phyloP scores from a whole-genome alignment of 768 basidiomycete species.

The Phylloporus arenicola region DNA sequence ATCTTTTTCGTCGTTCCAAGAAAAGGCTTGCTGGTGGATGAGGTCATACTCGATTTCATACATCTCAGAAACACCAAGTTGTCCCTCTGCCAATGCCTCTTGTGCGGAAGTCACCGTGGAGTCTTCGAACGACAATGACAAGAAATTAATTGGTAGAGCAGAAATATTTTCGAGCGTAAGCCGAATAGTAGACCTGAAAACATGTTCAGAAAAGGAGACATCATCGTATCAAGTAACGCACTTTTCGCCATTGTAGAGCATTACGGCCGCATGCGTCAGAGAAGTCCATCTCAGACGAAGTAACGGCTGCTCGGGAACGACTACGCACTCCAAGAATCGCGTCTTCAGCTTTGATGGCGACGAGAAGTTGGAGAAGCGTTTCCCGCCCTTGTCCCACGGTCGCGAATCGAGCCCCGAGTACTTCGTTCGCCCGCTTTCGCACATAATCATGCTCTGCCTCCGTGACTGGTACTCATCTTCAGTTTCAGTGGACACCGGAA shows the following conservation, averaged over 20 bases:
- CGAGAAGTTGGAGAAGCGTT: slow-evolving; percentile 32
- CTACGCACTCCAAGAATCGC: slow-evolving; percentile 72
- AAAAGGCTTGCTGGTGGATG: slow-evolving; percentile 72
- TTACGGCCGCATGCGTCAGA: slow-evolving; percentile 88
- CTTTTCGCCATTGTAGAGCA: slow-evolving; percentile 95
- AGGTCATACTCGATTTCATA: slow-evolving; percentile 89
- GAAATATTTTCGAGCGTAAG: slow-evolving; percentile 91
- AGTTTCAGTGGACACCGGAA: slow-evolving; percentile 67
- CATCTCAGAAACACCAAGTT: slow-evolving; percentile 74
- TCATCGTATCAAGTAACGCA: slow-evolving; percentile 32
- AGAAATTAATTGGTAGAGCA: slow-evolving; percentile 71
- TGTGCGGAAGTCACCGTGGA: slow-evolving; percentile 77
- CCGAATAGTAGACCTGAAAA: slow-evolving; percentile 68
- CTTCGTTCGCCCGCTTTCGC: slow-evolving; percentile 70
- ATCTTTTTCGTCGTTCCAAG: slow-evolving; percentile 52
- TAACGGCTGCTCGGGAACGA: slow-evolving; percentile 83
- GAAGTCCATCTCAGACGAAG: slow-evolving; percentile 82
- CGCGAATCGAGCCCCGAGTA: slow-evolving; percentile 67
- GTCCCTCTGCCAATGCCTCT: slow-evolving; percentile 71
- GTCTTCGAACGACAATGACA: slow-evolving; percentile 86
- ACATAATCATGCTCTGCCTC: slow-evolving; percentile 53
- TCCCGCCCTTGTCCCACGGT: slow-evolving; percentile 49
- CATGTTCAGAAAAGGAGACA: not conserved
- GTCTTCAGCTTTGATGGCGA: slow-evolving; percentile 24
- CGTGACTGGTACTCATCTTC: slow-evolving; percentile 60